Percentiles rank a stretch among this genome's conserved stretches.
Conservation (phyloP, 805 yeast genomes). For the Sugiyamaella americana region DNA sequence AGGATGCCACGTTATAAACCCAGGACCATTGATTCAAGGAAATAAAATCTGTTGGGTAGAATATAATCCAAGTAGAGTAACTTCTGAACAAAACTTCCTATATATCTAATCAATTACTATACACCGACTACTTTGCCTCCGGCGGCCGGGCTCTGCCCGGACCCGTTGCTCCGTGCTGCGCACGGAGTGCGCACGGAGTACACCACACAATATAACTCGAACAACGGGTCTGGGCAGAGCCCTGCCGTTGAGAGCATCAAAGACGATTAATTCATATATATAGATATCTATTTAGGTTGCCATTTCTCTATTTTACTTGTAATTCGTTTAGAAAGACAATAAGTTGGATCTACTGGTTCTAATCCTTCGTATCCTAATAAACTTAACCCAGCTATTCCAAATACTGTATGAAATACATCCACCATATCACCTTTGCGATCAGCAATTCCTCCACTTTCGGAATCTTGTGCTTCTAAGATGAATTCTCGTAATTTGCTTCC, state of each 20-base stretch:
- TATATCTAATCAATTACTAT: conserved; percentile 13
- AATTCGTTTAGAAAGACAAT: conserved; percentile 66
- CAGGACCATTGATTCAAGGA: conserved; percentile 48
- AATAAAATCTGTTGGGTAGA: conserved; percentile 62
- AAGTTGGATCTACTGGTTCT: conserved; percentile 71
- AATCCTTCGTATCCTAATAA: conserved; percentile 59
- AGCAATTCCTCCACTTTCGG: conserved; percentile 77
- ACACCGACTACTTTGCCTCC: not conserved
- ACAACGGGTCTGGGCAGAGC: not conserved
- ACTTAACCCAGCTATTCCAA: conserved; percentile 85
- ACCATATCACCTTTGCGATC: conserved; percentile 88
- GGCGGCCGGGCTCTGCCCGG: not conserved
- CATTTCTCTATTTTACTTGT: conserved; percentile 28
- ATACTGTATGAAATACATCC: conserved; percentile 88
- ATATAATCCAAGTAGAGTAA: conserved; percentile 56
- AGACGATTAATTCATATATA: not conserved
- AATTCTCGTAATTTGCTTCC: conserved; percentile 53
- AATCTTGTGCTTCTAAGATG: conserved; percentile 73
- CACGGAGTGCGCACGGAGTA: too few relatives aligned
- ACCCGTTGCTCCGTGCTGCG: not conserved
- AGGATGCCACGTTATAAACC: conserved; percentile 73
- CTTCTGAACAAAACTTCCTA: conserved; percentile 29
- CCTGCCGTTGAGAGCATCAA: too few relatives aligned
- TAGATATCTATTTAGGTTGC: not conserved
- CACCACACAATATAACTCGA: too few relatives aligned